Evolutionary conservation across 768 basidiomycete species (phyloP).

Genomic region (Mycena leptocephala): DNA sequence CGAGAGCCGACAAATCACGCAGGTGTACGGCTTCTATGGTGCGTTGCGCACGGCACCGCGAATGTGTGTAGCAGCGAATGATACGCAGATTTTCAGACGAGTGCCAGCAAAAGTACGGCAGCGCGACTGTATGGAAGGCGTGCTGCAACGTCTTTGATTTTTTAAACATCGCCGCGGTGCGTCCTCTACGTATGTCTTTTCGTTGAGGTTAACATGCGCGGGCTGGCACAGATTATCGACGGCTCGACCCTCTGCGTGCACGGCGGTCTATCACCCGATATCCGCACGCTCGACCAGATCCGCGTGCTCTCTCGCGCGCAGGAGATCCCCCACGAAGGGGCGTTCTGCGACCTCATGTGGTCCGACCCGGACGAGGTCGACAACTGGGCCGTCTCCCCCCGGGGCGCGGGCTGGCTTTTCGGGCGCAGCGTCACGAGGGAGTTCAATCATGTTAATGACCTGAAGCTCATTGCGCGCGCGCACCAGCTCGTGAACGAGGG

Average conservation of each 20-base stretch:
- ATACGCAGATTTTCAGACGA: slow-evolving; percentile 72
- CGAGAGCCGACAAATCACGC: slow-evolving; percentile 97
- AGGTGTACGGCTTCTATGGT: slow-evolving; percentile 99
- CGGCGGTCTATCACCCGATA: slow-evolving; percentile 96
- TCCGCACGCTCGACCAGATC: slow-evolving; percentile 95
- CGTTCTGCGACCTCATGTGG: slow-evolving; percentile 99
- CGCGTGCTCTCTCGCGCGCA: slow-evolving; percentile 94
- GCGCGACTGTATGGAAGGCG: slow-evolving; percentile 95
- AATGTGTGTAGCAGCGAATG: not conserved
- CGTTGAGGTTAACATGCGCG: not conserved
- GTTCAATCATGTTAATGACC: slow-evolving; percentile 95
- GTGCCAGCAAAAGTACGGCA: slow-evolving; percentile 98
- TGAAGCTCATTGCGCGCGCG: slow-evolving; percentile 92
- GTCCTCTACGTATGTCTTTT: slow-evolving; percentile 36
- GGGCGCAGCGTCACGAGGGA: slow-evolving; percentile 90
- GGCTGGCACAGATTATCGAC: slow-evolving; percentile 86
- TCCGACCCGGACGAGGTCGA: slow-evolving; percentile 96
- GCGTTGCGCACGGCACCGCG: slow-evolving; percentile 40
- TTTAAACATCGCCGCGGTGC: slow-evolving; percentile 93
- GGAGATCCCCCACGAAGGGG: slow-evolving; percentile 99
- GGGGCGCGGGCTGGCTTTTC: slow-evolving; percentile 97
- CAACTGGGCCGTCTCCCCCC: slow-evolving; percentile 97
- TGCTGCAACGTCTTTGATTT: slow-evolving; percentile 98
- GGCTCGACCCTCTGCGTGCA: slow-evolving; percentile 95
- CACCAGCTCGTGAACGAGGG: slow-evolving; percentile 98